Evolutionary conservation across 2,329 filamentous ascomycete species (phyloP).

Genomic region (Ophiostoma fasciatum): DNA sequence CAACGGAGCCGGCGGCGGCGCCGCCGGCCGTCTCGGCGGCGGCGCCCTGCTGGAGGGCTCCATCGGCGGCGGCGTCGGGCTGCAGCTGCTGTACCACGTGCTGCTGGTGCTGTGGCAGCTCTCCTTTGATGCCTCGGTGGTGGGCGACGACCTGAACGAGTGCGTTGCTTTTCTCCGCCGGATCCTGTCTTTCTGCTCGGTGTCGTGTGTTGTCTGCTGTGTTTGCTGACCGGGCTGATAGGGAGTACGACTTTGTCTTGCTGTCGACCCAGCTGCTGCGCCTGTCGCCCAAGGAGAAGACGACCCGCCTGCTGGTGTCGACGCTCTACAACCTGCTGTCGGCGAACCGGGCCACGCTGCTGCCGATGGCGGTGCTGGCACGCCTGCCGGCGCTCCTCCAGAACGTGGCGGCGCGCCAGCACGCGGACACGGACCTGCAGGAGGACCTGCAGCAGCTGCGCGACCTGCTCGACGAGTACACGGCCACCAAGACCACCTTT

Average conservation of each 20-base stretch:
- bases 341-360: constrained; percentile 52
- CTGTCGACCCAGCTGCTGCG: constrained; percentile 87
- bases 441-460: constrained; percentile 47
- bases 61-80: constrained; percentile 67
- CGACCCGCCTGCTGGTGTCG: constrained; percentile 76
- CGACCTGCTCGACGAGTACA: constrained; percentile 51
- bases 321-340: constrained; percentile 77
- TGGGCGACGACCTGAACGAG: constrained; percentile 70
- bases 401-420: constrained; percentile 46
- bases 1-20: constrained; percentile 1
- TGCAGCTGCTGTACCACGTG: constrained; percentile 90
- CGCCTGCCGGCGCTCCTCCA: constrained; percentile 57
- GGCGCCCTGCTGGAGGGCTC: constrained; percentile 33
- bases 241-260: constrained; percentile 82
- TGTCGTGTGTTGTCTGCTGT: too few species aligned
- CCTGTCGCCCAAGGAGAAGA: constrained; percentile 94
- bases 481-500: constrained; percentile 59
- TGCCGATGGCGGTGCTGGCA: constrained; percentile 76
- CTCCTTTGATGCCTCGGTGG: constrained; percentile 72
- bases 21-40: constrained; percentile 21
- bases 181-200: too few species aligned
- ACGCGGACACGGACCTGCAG: constrained; percentile 48
- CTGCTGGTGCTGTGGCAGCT: constrained; percentile 91
- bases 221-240: too few species aligned
- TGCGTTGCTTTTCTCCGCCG: constrained; percentile 28